Evolutionary conservation across 257 asterid genomes (phyloP), one percentile per base, ranked within the genome.

Genomic region (Ligustrum vulgare): DNA sequence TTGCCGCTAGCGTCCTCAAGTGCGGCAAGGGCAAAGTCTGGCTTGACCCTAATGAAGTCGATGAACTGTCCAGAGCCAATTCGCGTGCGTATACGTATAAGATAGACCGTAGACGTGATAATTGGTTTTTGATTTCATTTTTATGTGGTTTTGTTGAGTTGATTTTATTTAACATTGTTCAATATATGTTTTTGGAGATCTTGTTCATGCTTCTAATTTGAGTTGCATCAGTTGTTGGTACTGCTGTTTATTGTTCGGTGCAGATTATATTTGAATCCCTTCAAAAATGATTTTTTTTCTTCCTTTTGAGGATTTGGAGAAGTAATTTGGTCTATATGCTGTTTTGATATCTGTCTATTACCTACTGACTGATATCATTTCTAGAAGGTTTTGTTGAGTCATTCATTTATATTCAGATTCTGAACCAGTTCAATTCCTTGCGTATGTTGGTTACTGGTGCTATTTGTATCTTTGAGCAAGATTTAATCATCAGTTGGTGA

Each of bases 21-120:
- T 92, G 98, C 72, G 98, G 98, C 22, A 84, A 90, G 64, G 97
- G 97, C 22, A 92, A 92, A 85, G 98, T 91, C 33, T 92, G 98
- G 98, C 93, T 92, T n/a, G 98, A 92, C 58, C 98, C 98, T 0
- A 92, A 92, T 79, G 98, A 92, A 76, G 83, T 43, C 80, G 89
- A 80, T 43, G 98, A 92, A 76, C 88, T 91, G 87, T 92, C 98
- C 87, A 88, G 88, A 97, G 98, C 98, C 74, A 92, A 92, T 77
- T 92, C 98, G 8, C 88, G 98, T 92, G 85, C 11, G 91, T 31
- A 37, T 10, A 69, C 60, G 25, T 49, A 37, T 4, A 37, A 13
- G 8, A 6, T n/a, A 6, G n/a, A n/a, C n/a, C n/a, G n/a, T n/a
- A n/a, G 31, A 56, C 8, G 64, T 7, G 28, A 20, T 56, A 20